Conservation (phyloP, 2,329 filamentous ascomycete genomes). For the Madurella fahalii region DNA sequence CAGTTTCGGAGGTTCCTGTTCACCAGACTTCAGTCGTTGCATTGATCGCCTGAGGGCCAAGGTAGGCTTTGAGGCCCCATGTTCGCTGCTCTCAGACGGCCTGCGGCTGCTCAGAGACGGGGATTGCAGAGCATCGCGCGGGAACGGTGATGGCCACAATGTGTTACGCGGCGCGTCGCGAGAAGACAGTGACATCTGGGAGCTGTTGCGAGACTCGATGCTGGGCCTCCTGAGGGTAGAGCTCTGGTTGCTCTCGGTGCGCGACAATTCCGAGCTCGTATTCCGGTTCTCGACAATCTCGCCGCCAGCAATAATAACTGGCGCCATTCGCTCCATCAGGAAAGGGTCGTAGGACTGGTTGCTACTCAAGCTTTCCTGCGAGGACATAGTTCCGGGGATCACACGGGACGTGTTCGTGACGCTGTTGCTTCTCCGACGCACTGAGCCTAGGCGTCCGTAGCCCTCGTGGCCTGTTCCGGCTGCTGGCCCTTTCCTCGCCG, state of each 20-base stretch:
- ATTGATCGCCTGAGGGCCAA: constrained; percentile 53
- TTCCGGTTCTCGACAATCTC: constrained; percentile 60
- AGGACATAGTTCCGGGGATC: constrained; percentile 41
- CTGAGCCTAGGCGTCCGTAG: constrained; percentile 62
- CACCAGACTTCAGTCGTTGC: constrained; percentile 46
- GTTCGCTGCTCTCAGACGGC: constrained; percentile 55
- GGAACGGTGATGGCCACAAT: constrained; percentile 53
- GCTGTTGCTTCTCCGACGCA: constrained; percentile 61
- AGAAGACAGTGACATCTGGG: constrained; percentile 39
- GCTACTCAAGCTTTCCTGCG: constrained; percentile 49
- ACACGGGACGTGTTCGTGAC: constrained; percentile 45
- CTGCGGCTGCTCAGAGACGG: constrained; percentile 33
- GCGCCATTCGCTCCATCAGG: constrained; percentile 58
- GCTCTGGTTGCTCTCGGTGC: constrained; percentile 50
- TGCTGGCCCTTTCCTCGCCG: constrained; percentile 68
- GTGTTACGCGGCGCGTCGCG: constrained; percentile 40
- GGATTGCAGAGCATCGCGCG: constrained; percentile 32
- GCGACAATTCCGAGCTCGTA: constrained; percentile 43
- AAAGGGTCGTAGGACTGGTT: constrained; percentile 50
- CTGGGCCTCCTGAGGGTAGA: constrained; percentile 38
- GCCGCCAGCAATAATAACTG: constrained; percentile 63
- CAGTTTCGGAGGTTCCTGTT: constrained; percentile 42
- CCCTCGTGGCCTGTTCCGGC: constrained; percentile 95
- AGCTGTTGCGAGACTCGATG: constrained; percentile 40
- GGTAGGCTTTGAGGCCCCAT: constrained; percentile 48